Base-by-base conservation (phyloP, 2,329 filamentous ascomycete species). In the Pyrenophora seminiperda region DNA sequence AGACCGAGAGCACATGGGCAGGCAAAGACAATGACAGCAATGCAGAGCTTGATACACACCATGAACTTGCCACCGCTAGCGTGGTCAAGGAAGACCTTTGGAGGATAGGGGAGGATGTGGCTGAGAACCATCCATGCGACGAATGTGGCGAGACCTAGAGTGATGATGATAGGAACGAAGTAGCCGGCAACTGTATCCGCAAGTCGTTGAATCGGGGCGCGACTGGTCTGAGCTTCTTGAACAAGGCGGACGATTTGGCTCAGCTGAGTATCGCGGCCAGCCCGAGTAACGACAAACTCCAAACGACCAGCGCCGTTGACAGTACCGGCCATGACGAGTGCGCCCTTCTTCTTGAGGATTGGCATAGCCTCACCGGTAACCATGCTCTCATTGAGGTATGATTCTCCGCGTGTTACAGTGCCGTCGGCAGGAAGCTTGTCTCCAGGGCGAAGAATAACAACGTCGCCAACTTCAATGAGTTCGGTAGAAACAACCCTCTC, bases 231-330 rank as follows among this genome's bases (percentile, higher is more conserved):
- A 3, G 94, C 94, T 71, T 97, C 91, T 73, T 99, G 94, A 0
- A 99, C 94, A n/a, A 97, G 83, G 73, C 93, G 94, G 56, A 99
- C 94, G 59, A 99, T 99, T 74, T 97, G 94, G 74, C 91, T 96
- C 47, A 99, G 86, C 72, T 97, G 93, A 1, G 94, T 99, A 68
- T 99, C 93, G 55, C 92, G 88, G 40, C 94, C 94, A 29, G 93
- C 92, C 62, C 93, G 85, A 3, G 90, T 96, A 51, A 99, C 94
- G 34, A 89, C 86, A 73, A 97, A 94, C 71, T 97, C 94, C 31
- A 97, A 79, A 39, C 93, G 86, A 2, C 94, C 94, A 57, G 92
- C 88, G 18, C 92, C 91, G 70, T 99, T 99, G 66, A 99, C 93
- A 2, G 94, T 97, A 22, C 94, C 94, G 41, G 91, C 94, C 71